Percentiles rank a stretch among this genome's conserved stretches.
Evolutionary conservation across 768 basidiomycete species (phyloP).

Genomic region (Rhodosporidiobolus sp.): DNA sequence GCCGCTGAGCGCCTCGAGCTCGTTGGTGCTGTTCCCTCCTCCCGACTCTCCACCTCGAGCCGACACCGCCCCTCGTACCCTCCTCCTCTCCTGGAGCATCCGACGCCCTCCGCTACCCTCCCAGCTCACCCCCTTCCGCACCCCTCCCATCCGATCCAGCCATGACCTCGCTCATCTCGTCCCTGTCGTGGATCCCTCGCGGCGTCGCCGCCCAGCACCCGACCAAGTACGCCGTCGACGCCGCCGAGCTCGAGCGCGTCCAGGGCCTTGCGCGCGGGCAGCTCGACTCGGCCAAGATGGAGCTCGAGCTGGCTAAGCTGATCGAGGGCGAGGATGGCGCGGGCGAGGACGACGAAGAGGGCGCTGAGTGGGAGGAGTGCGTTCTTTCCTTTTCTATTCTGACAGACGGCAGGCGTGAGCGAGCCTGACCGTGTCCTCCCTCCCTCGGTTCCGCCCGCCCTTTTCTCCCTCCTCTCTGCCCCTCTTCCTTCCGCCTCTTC

Average conservation of each 20-base stretch:
- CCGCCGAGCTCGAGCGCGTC: conserved; percentile 82
- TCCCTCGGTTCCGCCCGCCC: too few relatives aligned
- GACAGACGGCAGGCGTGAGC: not conserved
- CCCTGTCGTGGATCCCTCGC: conserved; percentile 57
- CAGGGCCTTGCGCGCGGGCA: conserved; percentile 81
- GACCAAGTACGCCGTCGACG: conserved; percentile 82
- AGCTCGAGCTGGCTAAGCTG: conserved; percentile 75
- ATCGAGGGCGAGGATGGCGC: conserved; percentile 69
- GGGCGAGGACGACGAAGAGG: conserved; percentile 55
- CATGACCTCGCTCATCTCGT: conserved; percentile 40
- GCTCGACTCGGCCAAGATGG: conserved; percentile 81
- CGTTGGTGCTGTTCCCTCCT: too few relatives aligned
- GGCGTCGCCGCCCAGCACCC: conserved; percentile 75
- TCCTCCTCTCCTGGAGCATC: too few relatives aligned
- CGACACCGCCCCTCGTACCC: too few relatives aligned
- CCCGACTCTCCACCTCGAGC: too few relatives aligned
- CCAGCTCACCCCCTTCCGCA: not conserved
- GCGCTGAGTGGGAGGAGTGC: conserved; percentile 81
- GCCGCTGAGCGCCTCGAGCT: too few relatives aligned
- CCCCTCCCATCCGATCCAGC: not conserved
- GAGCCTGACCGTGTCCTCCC: not conserved
- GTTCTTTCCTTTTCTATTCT: conserved; percentile 49
- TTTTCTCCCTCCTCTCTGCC: too few relatives aligned
- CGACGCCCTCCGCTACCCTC: not conserved
- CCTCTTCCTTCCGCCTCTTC: not conserved